Percentiles rank a stretch among this genome's conserved stretches.
Evolutionary conservation across 23 red algal species (phyloP).

Genomic region (Agarophyton chilense): DNA sequence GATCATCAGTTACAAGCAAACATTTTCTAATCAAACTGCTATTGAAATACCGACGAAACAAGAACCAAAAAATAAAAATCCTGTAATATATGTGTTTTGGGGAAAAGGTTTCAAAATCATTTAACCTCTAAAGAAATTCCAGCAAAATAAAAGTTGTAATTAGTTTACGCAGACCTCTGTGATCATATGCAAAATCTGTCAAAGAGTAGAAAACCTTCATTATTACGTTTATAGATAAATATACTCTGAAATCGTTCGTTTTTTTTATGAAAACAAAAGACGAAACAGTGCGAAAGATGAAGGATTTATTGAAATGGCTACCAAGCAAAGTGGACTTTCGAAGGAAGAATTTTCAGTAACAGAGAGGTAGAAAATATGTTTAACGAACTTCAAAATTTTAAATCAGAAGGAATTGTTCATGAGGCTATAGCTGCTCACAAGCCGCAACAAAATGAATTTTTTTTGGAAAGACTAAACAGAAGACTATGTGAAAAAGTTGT

Average conservation of each 20-base stretch:
- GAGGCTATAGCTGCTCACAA: conserved; percentile 10
- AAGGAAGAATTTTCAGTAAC: conserved; percentile 7
- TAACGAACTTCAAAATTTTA: background rate
- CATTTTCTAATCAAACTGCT: background rate
- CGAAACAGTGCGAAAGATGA: background rate
- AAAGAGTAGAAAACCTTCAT: background rate
- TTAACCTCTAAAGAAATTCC: background rate
- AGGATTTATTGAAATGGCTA: background rate
- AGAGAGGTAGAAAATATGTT: conserved; percentile 17
- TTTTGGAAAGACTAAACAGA: conserved; percentile 17
- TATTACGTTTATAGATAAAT: conserved; percentile 43
- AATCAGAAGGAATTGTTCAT: conserved; percentile 5
- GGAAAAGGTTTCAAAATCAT: conserved; percentile 1
- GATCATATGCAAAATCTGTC: background rate
- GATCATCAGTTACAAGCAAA: background rate
- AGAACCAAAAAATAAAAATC: background rate
- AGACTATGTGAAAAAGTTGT: background rate
- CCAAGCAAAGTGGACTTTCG: background rate
- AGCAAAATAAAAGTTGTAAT: background rate
- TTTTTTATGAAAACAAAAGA: background rate
- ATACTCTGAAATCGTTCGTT: background rate
- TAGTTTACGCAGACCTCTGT: conserved; percentile 1
- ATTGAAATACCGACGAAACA: background rate
- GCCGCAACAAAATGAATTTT: conserved; percentile 26
- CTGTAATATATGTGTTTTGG: background rate